phyloP scores from a whole-genome alignment of 148 eudicot species.

The Heliosperma pusillum region DNA sequence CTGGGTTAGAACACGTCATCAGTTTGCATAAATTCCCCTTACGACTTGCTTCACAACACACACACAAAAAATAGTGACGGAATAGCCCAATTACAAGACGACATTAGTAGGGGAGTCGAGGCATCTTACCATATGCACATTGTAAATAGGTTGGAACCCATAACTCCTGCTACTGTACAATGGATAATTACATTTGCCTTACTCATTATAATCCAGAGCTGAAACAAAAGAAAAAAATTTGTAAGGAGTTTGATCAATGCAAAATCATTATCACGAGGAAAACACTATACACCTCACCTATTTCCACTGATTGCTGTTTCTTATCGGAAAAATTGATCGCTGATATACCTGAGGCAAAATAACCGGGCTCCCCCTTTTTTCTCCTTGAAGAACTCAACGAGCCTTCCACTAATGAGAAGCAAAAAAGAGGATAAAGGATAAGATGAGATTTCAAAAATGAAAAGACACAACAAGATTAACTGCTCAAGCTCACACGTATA shows the following conservation, averaged over 20 bases:
- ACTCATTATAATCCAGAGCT: slow-evolving; percentile 9
- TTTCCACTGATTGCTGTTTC: slow-evolving; percentile 22
- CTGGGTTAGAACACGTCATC: not conserved
- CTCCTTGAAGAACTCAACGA: slow-evolving; percentile 67
- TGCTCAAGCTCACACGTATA: not conserved
- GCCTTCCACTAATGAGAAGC: slow-evolving; percentile 60
- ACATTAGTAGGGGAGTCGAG: not conserved
- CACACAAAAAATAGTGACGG: not conserved
- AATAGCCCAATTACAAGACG: not conserved
- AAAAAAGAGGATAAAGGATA: slow-evolving; percentile 1
- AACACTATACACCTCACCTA: slow-evolving; percentile 31
- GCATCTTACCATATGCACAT: slow-evolving; percentile 7
- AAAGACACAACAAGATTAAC: slow-evolving; percentile 1
- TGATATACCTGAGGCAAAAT: slow-evolving; percentile 29
- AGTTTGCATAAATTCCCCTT: not conserved
- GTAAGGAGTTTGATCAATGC: not conserved
- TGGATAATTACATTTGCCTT: slow-evolving; percentile 12
- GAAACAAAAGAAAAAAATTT: slow-evolving; percentile 4
- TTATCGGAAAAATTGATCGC: slow-evolving; percentile 27
- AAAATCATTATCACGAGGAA: not conserved
- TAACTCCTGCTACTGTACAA: slow-evolving; percentile 3
- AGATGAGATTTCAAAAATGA: not conserved
- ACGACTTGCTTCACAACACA: not conserved
- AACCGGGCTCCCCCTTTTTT: slow-evolving; percentile 35
- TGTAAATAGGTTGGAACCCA: not conserved